Conservation (phyloP, 495 filamentous ascomycete genomes). For the Lentithecium fluviatile region DNA sequence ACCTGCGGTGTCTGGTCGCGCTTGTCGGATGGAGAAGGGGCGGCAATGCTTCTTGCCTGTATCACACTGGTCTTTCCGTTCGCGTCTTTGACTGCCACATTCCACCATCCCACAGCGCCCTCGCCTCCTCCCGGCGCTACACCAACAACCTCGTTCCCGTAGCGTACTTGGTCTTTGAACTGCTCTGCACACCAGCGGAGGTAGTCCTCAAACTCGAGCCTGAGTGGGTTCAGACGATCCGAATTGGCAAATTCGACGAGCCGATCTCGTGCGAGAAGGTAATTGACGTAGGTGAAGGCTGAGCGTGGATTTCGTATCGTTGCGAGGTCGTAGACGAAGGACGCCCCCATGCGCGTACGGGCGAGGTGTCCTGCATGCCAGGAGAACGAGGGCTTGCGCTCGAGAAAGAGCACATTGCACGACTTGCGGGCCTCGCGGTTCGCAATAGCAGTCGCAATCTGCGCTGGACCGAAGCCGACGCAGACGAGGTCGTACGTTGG, state of each 20-base stretch:
- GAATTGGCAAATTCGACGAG: conserved; percentile 33
- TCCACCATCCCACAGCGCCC: conserved; percentile 13
- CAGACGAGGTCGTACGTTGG: conserved; percentile 22
- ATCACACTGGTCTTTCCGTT: conserved; percentile 12
- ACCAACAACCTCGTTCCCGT: conserved; percentile 14
- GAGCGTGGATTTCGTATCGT: conserved; percentile 28
- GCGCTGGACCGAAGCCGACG: conserved; percentile 32
- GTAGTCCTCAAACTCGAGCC: conserved; percentile 24
- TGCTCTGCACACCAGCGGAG: conserved; percentile 27
- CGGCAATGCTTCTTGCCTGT: conserved; percentile 14
- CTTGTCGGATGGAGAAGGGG: conserved; percentile 5
- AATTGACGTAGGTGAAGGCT: conserved; percentile 28
- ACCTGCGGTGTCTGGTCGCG: not conserved
- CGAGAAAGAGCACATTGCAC: conserved; percentile 22
- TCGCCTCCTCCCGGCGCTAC: conserved; percentile 10
- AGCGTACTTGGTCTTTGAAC: conserved; percentile 25
- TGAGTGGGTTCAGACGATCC: conserved; percentile 18
- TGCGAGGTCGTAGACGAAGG: conserved; percentile 29
- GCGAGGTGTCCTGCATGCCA: conserved; percentile 22
- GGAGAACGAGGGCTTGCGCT: conserved; percentile 20
- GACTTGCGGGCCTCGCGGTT: conserved; percentile 16
- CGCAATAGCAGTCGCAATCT: conserved; percentile 32
- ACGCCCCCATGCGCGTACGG: conserved; percentile 19
- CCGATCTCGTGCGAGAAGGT: conserved; percentile 13
- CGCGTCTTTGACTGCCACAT: conserved; percentile 11